Evolutionary conservation across 192 early-diverging fungal species (phyloP).

Genomic region (Podila epicladia): DNA sequence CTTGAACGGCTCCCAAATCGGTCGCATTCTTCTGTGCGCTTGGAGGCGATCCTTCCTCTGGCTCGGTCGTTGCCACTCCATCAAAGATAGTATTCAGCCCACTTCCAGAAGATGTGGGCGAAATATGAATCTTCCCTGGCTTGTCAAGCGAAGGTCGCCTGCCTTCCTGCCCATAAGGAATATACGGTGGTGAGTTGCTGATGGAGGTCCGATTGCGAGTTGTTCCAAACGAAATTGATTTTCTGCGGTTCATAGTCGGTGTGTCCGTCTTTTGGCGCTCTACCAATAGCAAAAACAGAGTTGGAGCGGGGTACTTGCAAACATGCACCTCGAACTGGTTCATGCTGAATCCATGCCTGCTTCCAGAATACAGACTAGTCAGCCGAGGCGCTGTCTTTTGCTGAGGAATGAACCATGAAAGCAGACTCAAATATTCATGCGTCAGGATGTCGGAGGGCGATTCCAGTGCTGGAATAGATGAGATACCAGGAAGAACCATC

Average conservation of each 20-base stretch:
- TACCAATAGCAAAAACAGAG: conserved; percentile 54
- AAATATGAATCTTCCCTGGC: conserved; percentile 5
- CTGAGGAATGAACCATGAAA: conserved; percentile 59
- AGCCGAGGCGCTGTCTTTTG: conserved; percentile 30
- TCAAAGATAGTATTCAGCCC: conserved; percentile 26
- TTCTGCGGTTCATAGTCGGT: conserved; percentile 15
- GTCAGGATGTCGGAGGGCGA: conserved; percentile 51
- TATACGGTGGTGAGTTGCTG: conserved; percentile 21
- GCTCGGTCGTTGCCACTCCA: background rate
- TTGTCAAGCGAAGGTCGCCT: conserved; percentile 16
- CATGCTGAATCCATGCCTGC: conserved; percentile 65
- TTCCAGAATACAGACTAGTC: conserved; percentile 56
- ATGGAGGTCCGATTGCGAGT: conserved; percentile 13
- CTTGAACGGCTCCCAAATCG: background rate
- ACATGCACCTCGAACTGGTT: conserved; percentile 62
- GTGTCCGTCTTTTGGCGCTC: conserved; percentile 19
- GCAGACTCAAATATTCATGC: conserved; percentile 37
- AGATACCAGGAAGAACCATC: conserved; percentile 15
- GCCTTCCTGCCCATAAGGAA: conserved; percentile 7
- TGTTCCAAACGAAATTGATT: conserved; percentile 34
- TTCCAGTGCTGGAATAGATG: conserved; percentile 14
- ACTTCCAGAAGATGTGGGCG: conserved; percentile 11
- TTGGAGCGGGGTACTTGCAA: conserved; percentile 68
- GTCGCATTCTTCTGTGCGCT: background rate
- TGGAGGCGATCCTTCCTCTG: background rate